Conservation (phyloP, 768 basidiomycete species). For the Termitomyces sp. region DNA sequence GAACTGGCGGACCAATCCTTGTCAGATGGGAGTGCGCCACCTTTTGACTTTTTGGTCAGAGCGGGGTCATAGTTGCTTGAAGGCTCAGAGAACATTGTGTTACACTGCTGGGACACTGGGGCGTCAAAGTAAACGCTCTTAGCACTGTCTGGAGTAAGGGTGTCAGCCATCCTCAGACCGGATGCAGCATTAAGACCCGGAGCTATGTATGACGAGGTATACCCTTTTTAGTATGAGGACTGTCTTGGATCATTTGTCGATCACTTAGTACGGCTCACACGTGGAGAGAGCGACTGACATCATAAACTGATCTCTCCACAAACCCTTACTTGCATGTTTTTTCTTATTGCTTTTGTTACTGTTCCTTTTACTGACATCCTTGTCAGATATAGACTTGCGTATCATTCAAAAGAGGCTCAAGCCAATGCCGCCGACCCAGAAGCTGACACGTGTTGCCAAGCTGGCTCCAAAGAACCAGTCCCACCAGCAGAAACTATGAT, state of each 20-base stretch:
- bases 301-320: background rate
- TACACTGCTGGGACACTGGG: slow-evolving; percentile 17
- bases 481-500: background rate
- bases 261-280: background rate
- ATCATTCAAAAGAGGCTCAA: slow-evolving; percentile 8
- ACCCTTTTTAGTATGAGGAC: background rate
- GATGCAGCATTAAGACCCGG: background rate
- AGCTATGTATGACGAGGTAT: slow-evolving; percentile 3
- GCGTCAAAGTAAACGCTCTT: slow-evolving; percentile 42
- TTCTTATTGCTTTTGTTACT: slow-evolving; percentile 1
- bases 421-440: background rate
- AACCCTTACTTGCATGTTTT: background rate
- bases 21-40: background rate
- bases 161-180: slow-evolving; percentile 10
- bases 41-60: background rate
- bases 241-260: slow-evolving; percentile 8
- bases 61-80: background rate
- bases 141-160: slow-evolving; percentile 24
- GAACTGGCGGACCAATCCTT: slow-evolving; percentile 4
- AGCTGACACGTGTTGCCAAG: background rate
- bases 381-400: slow-evolving; percentile 17
- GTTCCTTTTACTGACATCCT: slow-evolving; percentile 17
- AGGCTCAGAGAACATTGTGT: background rate
- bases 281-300: background rate
- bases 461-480: background rate